These are phyloP conservation scores for Glarea lozoyensis DNA, from an alignment of 495 filamentous ascomycete genomes.

Conservation along the genomic window DNA sequence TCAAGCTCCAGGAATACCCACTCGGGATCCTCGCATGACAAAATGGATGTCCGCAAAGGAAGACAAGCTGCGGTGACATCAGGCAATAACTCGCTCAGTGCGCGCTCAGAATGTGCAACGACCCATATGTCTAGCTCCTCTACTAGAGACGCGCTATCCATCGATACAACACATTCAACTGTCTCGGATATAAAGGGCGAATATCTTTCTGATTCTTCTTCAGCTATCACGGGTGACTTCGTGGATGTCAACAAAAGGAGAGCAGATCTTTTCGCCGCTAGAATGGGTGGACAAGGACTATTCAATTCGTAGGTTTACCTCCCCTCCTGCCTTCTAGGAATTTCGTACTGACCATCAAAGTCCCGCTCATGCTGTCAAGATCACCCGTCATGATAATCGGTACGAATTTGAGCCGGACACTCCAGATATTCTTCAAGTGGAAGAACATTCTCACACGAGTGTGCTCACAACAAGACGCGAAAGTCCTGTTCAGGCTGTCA, in stretches of 20 bases:
- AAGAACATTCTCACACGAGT: conserved; percentile 7
- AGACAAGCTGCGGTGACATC: no score
- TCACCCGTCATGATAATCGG: not conserved
- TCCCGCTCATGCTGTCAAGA: no score
- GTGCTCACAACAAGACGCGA: conserved; percentile 7
- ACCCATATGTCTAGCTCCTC: conserved; percentile 1
- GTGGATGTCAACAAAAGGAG: no score
- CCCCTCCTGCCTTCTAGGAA: no score
- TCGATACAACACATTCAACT: conserved; percentile 4
- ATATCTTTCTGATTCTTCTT: conserved; percentile 8
- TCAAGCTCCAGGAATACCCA: not conserved
- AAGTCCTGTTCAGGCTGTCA: no score
- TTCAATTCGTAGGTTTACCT: no score
- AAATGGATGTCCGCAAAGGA: no score
- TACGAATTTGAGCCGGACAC: conserved; percentile 14
- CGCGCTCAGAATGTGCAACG: not conserved
- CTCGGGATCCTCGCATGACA: no score
- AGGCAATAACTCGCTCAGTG: not conserved
- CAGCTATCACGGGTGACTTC: conserved; percentile 16
- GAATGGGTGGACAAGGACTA: no score
- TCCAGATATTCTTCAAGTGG: conserved; percentile 1
- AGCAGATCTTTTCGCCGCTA: no score
- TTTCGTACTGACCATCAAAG: no score
- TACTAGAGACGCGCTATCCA: not conserved
- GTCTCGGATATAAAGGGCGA: conserved; percentile 6